These are phyloP conservation scores for Ulmus americana DNA, from an alignment of 331 rosid species.

Conservation along the genomic window DNA sequence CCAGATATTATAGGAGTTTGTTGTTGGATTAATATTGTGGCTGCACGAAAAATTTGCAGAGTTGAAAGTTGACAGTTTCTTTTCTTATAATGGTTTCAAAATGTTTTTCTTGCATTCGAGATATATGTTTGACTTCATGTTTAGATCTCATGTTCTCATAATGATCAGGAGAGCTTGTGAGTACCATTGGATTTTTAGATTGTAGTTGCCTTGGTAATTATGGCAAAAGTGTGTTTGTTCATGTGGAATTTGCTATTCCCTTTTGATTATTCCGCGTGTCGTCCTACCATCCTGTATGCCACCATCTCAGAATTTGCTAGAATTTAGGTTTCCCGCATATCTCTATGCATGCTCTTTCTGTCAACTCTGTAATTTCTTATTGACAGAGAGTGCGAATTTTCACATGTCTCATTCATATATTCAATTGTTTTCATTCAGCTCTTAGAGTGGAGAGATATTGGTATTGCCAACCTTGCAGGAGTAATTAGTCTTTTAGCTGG, in stretches of 20 bases:
- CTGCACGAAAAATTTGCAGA: not conserved
- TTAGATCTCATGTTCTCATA: too few relatives aligned
- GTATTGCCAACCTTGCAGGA: constrained; percentile 73
- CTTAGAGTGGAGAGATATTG: constrained; percentile 57
- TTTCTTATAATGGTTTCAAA: not conserved
- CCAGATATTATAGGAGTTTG: not conserved
- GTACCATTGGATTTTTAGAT: too few relatives aligned
- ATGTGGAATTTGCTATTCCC: not conserved
- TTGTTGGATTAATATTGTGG: not conserved
- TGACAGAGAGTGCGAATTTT: not conserved
- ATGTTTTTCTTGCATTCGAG: not conserved
- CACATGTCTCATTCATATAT: not conserved
- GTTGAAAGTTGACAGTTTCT: not conserved
- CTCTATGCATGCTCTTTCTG: not conserved
- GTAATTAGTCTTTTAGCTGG: constrained; percentile 78
- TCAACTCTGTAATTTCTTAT: not conserved
- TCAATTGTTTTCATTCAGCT: constrained; percentile 43
- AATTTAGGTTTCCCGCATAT: not conserved
- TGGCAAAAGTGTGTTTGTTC: not conserved
- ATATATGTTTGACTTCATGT: not conserved
- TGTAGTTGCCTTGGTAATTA: too few relatives aligned
- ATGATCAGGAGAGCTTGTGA: too few relatives aligned
- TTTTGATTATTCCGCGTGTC: not conserved
- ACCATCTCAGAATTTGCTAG: not conserved
- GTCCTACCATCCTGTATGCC: not conserved